A percentile compares a stretch with the other conserved stretches of the same genome.
Conservation (phyloP, 2,329 filamentous ascomycete genomes). For the Fusarium sp. region DNA sequence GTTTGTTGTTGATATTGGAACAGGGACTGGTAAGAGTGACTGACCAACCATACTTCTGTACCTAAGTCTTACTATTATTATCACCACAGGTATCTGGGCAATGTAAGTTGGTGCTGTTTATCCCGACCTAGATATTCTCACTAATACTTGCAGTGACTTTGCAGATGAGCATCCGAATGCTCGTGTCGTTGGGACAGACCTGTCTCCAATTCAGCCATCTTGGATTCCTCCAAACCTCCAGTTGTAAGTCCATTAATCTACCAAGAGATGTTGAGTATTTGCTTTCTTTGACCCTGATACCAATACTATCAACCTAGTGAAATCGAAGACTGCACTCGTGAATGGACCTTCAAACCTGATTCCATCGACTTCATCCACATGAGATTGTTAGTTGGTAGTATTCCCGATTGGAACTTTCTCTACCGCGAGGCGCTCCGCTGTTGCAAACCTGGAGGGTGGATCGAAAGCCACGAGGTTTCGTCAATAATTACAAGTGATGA, state of each 20-base stretch:
- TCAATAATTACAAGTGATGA: neutral
- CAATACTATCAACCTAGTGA: neutral
- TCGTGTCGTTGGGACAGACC: neutral
- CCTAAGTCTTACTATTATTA: neutral
- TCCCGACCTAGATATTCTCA: too few species aligned
- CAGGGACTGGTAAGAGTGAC: neutral
- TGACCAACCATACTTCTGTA: neutral
- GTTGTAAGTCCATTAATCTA: neutral
- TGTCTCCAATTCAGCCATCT: neutral
- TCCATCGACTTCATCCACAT: neutral
- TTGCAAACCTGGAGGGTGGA: neutral
- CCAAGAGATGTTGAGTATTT: neutral
- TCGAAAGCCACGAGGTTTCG: neutral
- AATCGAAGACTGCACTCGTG: neutral
- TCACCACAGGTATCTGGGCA: neutral
- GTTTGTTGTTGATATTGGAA: neutral
- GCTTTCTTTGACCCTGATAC: neutral
- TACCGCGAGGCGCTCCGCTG: neutral
- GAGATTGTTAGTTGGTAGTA: neutral
- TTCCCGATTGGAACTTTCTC: neutral
- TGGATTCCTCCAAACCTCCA: neutral
- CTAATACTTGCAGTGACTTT: neutral
- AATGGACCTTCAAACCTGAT: neutral
- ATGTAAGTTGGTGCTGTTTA: neutral
- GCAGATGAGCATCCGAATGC: neutral